Base-by-base conservation (phyloP, 257 asterid species). In the Prunella vulgaris region DNA sequence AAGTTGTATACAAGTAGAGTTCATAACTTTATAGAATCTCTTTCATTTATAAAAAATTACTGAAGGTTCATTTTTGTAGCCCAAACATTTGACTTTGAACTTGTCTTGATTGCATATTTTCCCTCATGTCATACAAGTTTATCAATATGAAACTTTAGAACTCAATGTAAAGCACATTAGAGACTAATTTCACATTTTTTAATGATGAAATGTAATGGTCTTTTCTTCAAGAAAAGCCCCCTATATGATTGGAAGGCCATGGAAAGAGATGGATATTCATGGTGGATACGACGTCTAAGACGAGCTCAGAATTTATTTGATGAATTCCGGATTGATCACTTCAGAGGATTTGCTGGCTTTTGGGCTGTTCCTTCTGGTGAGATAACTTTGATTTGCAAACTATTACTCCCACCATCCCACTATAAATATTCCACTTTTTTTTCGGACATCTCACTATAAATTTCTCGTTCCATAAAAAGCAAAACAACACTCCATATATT, bases 341-440 rank as follows among this genome's bases (percentile, higher is more conserved):
- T 94, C 32, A 80, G 99, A 86, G 97, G 99, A 79, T 87, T 94
- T 80, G 95, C 99, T 75, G 99, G 99, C 72, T 94, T 81, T 77
- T 94, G 97, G 99, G 99, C 99, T 66, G 96, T 94, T 72, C 99
- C 99, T 76, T 83, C 97, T 64, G 97, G 97, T 94, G 77, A 81
- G 84, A 78, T 60, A 72, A 61, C 46, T 68, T 69, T 48, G 13
- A 38, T 28, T 42, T 63, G 24, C 14, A 71, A 68, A 70, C 21
- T 14, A 42, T 58, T 60, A n/a, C n/a, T n/a, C n/a, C n/a, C n/a
- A n/a, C n/a, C n/a, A n/a, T n/a, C n/a, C n/a, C n/a, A n/a, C n/a
- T n/a, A n/a, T n/a, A n/a, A n/a, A n/a, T n/a, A n/a, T n/a, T n/a
- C n/a, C n/a, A n/a, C n/a, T n/a, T n/a, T n/a, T n/a, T n/a, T n/a